Evolutionary conservation across 2,329 filamentous ascomycete genomes (phyloP), one percentile per base, ranked within the genome.

Genomic region (Clarireedia homoeocarpa): DNA sequence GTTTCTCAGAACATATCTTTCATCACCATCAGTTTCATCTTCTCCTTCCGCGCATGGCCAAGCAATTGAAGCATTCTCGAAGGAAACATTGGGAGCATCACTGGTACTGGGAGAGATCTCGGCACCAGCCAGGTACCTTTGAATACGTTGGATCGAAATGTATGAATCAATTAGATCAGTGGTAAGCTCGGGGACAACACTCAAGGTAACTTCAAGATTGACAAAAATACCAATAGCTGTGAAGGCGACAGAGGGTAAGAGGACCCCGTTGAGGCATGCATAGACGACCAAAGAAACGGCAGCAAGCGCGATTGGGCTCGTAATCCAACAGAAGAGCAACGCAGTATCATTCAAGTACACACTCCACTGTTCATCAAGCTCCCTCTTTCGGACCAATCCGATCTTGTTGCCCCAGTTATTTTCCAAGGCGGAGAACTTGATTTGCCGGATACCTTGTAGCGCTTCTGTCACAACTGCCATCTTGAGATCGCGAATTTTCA

Each of bases 401-500:
- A 94, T 88, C 59, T 84, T 86, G 15, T 77, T 75, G 67, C 90
- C 82, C 88, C 89, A 92, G 62, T 88, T 82, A 20, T 75, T 72
- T 69, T 92, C 89, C 2, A 90, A 71, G 1, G 88, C 88, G 0
- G 87, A 87, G 63, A 92, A 91, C 66, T 94, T 94, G 72, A 94
- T 89, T 69, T 94, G 89, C 1, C 88, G 81, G 61, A 92, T 91
- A 6, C 88, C 88, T 63, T 88, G 81, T 1, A 94, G 72, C 0
- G 85, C 86, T 69, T 94, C 88, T 1, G 87, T 88, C 30, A 94
- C 79, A 14, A 91, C 79, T 0, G 80, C 84, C 71, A 91, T 78
- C 70, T 91, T 92, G 54, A 82, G 77, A 68, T 92, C 89, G 46
- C 88, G 77, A 27, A 84, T 76, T 66, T 86, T 88, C 87, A 91